Base-by-base conservation (phyloP, 805 yeast genomes). In the Wickerhamiella lipophila region DNA sequence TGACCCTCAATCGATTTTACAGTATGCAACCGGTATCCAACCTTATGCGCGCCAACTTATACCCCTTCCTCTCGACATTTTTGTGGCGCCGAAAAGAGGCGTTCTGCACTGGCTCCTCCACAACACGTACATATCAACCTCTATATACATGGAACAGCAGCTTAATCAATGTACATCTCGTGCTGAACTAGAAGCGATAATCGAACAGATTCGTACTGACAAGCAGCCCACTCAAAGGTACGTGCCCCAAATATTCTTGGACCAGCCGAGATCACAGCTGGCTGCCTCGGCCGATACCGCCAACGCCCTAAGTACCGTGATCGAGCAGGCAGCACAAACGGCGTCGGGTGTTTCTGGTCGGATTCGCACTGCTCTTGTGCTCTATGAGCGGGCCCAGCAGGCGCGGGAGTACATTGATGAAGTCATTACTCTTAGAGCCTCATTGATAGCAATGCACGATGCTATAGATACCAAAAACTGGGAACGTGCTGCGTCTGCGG, bases 401-500 rank as follows among this genome's bases (percentile, higher is more conserved):
- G 77, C 94, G 0, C 70, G 77, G 18, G 66, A 70, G 13, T 85
- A 79, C 59, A 89, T 85, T 3, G 69, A 73, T 34, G 68, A 79
- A 51, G 81, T 83, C 1, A 78, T 80, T 52, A 63, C 71, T n/a
- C 66, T 89, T 52, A 82, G 82, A 58, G 71, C 72, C 27, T 77
- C 78, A 55, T 73, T 89, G 9, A 69, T 74, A 38, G 78, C 78
- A 49, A 81, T 85, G 5, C 68, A 77, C 57, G 74, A 75, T 44
- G 83, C 95, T 4, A 72, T 89, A 47, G 80, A 77, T 30, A 74
- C 75, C 27, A 64, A 73, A 26, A 76, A 84, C 56, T 86, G 92
- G 83, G 76, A 74, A 25, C 61, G 75, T n/a, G 95, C 95, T 1
- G 89, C 95, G 0, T 68, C 68, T 48, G 74, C 86, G 15, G 81